Evolutionary conservation across 1,139 yeast species (phyloP).

Genomic region (Magnusiomyces clavatus): DNA sequence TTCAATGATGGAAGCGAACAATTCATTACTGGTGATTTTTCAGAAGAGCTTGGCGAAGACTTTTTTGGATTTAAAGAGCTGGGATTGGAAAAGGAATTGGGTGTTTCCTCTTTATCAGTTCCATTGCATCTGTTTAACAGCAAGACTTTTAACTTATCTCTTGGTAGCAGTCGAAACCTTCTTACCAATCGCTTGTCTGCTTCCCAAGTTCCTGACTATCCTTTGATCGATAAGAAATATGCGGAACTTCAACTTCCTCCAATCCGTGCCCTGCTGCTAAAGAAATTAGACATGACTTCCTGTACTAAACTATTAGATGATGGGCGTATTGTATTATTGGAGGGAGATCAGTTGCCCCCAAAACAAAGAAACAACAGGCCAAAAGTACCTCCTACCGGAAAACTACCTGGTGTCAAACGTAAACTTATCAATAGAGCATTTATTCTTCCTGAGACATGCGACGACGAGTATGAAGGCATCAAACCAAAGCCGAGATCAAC

Average conservation of each 20-base stretch:
- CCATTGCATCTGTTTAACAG: constrained; percentile 87
- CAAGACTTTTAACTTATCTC: constrained; percentile 41
- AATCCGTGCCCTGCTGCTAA: constrained; percentile 48
- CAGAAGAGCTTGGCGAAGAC: constrained; percentile 82
- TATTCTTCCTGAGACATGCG: constrained; percentile 10
- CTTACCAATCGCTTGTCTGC: constrained; percentile 16
- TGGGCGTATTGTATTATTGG: constrained; percentile 43
- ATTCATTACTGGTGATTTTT: constrained; percentile 88
- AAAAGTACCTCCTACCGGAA: constrained; percentile 90
- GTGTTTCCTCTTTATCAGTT: constrained; percentile 75
- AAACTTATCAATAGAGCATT: constrained; percentile 25
- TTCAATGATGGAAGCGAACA: constrained; percentile 90
- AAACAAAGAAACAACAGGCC: constrained; percentile 76
- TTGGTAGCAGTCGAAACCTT: constrained; percentile 17
- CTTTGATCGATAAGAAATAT: constrained; percentile 42
- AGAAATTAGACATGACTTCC: constrained; percentile 24
- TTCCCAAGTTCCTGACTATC: constrained; percentile 32
- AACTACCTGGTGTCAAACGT: constrained; percentile 65
- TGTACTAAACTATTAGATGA: constrained; percentile 18
- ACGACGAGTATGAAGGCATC: not conserved
- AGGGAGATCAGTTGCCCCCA: constrained; percentile 76
- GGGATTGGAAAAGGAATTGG: constrained; percentile 89
- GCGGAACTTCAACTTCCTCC: constrained; percentile 47
- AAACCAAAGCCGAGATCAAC: not conserved
- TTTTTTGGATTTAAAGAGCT: constrained; percentile 94